phyloP scores from a whole-genome alignment of 495 filamentous ascomycete species.

The Neohortaea acidophila region DNA sequence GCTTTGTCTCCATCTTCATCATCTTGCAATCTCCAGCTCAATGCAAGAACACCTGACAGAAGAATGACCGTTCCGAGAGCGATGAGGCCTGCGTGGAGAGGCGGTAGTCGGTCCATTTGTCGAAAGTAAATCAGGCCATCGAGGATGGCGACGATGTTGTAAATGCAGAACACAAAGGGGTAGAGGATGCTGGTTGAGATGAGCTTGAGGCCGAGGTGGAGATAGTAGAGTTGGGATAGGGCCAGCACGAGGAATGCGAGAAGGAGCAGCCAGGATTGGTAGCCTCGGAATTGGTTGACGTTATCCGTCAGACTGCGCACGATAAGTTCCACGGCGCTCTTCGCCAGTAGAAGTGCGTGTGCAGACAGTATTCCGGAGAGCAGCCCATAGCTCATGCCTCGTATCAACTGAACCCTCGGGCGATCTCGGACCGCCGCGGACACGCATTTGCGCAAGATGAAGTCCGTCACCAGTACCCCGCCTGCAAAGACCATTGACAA shows the following conservation, averaged over 20 bases:
- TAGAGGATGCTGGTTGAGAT: slow-evolving; percentile 94
- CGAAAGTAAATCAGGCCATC: slow-evolving; percentile 95
- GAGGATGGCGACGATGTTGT: slow-evolving; percentile 97
- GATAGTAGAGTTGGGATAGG: slow-evolving; percentile 83
- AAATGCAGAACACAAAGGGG: slow-evolving; percentile 95
- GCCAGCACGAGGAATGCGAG: slow-evolving; percentile 68
- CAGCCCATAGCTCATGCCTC: slow-evolving; percentile 76
- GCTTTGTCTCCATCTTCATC: slow-evolving; percentile 7
- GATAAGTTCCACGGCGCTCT: slow-evolving; percentile 92
- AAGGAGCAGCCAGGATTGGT: slow-evolving; percentile 93
- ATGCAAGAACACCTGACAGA: slow-evolving; percentile 70
- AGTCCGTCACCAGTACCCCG: slow-evolving; percentile 46
- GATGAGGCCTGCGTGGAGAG: slow-evolving; percentile 67
- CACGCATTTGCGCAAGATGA: slow-evolving; percentile 10
- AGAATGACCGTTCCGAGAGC: slow-evolving; percentile 75
- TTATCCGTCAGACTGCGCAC: slow-evolving; percentile 79
- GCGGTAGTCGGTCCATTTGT: slow-evolving; percentile 62
- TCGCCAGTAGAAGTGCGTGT: slow-evolving; percentile 82
- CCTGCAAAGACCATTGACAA: slow-evolving; percentile 56
- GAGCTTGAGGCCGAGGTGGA: slow-evolving; percentile 83
- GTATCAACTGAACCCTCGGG: slow-evolving; percentile 55
- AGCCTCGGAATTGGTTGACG: slow-evolving; percentile 88
- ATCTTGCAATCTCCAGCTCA: slow-evolving; percentile 84
- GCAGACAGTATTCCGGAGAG: slow-evolving; percentile 80
- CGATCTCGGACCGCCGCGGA: slow-evolving; percentile 4